Base-by-base conservation (phyloP, 805 yeast genomes). In the Cyberlindnera xylosilytica region DNA sequence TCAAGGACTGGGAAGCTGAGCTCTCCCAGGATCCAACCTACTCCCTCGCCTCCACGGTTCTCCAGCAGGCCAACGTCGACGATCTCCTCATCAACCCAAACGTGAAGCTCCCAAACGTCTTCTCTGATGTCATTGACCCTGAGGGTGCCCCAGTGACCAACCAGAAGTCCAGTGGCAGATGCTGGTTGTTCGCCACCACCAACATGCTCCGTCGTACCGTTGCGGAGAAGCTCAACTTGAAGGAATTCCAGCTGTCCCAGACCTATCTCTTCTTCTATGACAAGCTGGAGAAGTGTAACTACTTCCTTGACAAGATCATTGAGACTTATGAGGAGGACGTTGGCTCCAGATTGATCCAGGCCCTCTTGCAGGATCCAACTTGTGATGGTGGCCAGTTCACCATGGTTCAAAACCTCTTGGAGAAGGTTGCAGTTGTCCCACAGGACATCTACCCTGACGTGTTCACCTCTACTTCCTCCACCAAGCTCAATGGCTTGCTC, bases 371-470 rank as follows among this genome's bases (percentile, higher is more conserved):
- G 4, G 81, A 77, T 41, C 95, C 96, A 19, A 78, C 81, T 34
- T 61, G 74, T 45, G 96, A 88, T 58, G 96, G 96, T 53, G 96
- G 96, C 40, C 96, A 87, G 64, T 87, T 84, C 73, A 81, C 84
- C 50, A 83, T 87, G 93, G 77, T 86, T 60, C 70, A 81, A 37
- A 85, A 87, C 63, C 61, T 88, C 44, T 75, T 87, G 38, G 78
- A 79, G 49, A 88, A 87, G 63, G 88, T 87, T 54, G 96, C 96
- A 22, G 58, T 84, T 40, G 85, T 87, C 40, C 96, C 96, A 29
- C 71, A 81, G 56, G 77, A 74, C 50, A 61, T 78, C 15, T 88
- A 74, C 65, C 90, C 91, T 10, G 96, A 87, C 61, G 70, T 78
- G 42, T 69, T 78, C 20, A 69, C 66, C 41, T 76, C 78, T 32